A percentile compares a stretch with the other conserved stretches of the same genome.
These are phyloP conservation scores for Hirschioporus abietinus DNA, from an alignment of 768 basidiomycete genomes.

Conservation along the genomic window DNA sequence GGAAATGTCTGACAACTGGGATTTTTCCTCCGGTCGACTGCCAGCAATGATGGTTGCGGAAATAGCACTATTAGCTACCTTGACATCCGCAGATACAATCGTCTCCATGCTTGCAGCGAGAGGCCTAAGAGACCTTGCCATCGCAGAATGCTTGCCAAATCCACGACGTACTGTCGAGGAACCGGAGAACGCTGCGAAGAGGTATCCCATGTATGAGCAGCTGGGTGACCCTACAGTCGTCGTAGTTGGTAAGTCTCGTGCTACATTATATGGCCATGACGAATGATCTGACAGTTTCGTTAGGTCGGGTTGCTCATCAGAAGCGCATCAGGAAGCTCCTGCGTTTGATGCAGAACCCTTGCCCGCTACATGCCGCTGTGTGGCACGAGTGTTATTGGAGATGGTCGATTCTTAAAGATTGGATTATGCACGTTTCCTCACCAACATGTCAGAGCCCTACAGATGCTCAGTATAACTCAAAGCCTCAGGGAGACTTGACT, in stretches of 20 bases:
- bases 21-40: constrained; percentile 41
- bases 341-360: constrained; percentile 56
- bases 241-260: constrained; percentile 51
- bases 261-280: background rate
- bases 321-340: constrained; percentile 73
- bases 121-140: constrained; percentile 61
- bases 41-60: constrained; percentile 66
- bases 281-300: background rate
- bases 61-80: constrained; percentile 63
- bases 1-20: constrained; percentile 45
- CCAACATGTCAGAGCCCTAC: constrained; percentile 7
- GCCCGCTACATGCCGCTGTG: constrained; percentile 65
- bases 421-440: constrained; percentile 33
- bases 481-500: constrained; percentile 28
- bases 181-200: constrained; percentile 38
- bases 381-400: constrained; percentile 82
- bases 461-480: background rate
- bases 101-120: constrained; percentile 66
- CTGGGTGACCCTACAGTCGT: constrained; percentile 70
- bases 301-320: constrained; percentile 75
- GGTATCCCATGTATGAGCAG: constrained; percentile 72
- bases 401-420: constrained; percentile 63
- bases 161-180: constrained; percentile 52
- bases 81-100: constrained; percentile 63
- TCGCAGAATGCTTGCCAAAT: constrained; percentile 58